Percentiles rank a stretch among this genome's conserved stretches.
These are phyloP conservation scores for Diplodia scrobiculata DNA, from an alignment of 2,329 filamentous ascomycete genomes.

Conservation along the genomic window DNA sequence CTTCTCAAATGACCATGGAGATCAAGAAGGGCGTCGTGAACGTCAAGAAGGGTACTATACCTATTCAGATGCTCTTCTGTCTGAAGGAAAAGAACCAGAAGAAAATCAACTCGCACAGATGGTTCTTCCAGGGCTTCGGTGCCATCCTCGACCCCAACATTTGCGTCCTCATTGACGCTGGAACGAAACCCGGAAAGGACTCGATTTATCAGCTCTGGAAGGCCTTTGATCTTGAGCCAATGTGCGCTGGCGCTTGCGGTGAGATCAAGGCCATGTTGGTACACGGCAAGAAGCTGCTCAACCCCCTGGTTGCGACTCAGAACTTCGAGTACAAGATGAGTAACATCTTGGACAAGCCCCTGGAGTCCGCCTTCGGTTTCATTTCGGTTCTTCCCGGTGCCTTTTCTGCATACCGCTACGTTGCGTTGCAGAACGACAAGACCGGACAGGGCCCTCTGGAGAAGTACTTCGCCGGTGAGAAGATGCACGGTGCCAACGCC, in stretches of 20 bases:
- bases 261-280: slow-evolving; percentile 99
- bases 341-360: slow-evolving; percentile 96
- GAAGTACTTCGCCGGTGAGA: slow-evolving; percentile 97
- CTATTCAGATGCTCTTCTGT: slow-evolving; percentile 96
- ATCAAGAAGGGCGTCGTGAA: slow-evolving; percentile 88
- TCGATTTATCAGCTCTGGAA: slow-evolving; percentile 99
- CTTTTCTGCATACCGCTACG: slow-evolving; percentile 95
- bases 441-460: slow-evolving; percentile 88
- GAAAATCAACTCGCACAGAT: slow-evolving; percentile 99
- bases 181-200: slow-evolving; percentile 88
- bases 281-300: slow-evolving; percentile 82
- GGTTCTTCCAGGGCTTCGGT: slow-evolving; percentile 98
- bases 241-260: slow-evolving; percentile 95
- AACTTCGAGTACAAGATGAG: slow-evolving; percentile 99
- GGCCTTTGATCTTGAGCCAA: slow-evolving; percentile 94
- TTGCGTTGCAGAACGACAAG: slow-evolving; percentile 95
- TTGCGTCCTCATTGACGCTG: slow-evolving; percentile 92
- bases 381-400: slow-evolving; percentile 95
- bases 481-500: slow-evolving; percentile 87
- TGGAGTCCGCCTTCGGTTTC: slow-evolving; percentile 97
- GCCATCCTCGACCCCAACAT: slow-evolving; percentile 92
- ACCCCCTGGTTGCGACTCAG: slow-evolving; percentile 91
- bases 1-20: slow-evolving; percentile 79
- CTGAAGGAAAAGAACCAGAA: slow-evolving; percentile 99
- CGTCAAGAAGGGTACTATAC: slow-evolving; percentile 79